phyloP scores from a whole-genome alignment of 192 early-diverging fungal species.

The Geosiphon pyriformis region DNA sequence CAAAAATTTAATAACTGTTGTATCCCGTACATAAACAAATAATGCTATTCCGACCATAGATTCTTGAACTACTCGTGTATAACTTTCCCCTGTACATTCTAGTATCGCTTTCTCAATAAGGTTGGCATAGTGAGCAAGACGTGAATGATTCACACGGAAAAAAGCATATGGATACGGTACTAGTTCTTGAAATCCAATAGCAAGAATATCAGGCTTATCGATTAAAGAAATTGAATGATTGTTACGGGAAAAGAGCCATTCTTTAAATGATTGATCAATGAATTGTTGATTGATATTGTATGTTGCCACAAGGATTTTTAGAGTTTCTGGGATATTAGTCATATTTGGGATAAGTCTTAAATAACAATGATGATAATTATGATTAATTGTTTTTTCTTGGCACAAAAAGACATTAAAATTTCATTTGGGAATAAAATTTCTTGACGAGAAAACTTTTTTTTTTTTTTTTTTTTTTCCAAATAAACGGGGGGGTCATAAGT shows the following conservation, averaged over 20 bases:
- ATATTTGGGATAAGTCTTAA: too few relatives aligned
- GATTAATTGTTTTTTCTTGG: too few relatives aligned
- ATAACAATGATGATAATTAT: too few relatives aligned
- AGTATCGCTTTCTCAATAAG: constrained; percentile 30
- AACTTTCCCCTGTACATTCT: constrained; percentile 28
- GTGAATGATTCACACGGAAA: constrained; percentile 22
- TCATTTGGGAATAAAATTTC: too few relatives aligned
- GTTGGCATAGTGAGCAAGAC: constrained; percentile 25
- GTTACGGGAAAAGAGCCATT: constrained; percentile 34
- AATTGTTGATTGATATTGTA: constrained; percentile 37
- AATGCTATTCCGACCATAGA: constrained; percentile 33
- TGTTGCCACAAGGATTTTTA: constrained; percentile 34
- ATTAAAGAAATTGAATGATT: constrained; percentile 12
- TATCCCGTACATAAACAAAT: constrained; percentile 33
- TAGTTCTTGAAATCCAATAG: constrained; percentile 40
- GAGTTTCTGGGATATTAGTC: background rate
- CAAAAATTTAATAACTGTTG: constrained; percentile 26
- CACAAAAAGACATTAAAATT: too few relatives aligned
- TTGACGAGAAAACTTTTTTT: too few relatives aligned
- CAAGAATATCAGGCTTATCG: constrained; percentile 40
- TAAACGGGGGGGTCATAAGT: too few relatives aligned
- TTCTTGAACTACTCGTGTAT: constrained; percentile 26
- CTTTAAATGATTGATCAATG: constrained; percentile 33
- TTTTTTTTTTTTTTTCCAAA: too few relatives aligned
- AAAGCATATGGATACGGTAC: constrained; percentile 33